These are phyloP conservation scores for Gloeophyllum trabeum DNA, from an alignment of 768 basidiomycete species.

Conservation along the genomic window DNA sequence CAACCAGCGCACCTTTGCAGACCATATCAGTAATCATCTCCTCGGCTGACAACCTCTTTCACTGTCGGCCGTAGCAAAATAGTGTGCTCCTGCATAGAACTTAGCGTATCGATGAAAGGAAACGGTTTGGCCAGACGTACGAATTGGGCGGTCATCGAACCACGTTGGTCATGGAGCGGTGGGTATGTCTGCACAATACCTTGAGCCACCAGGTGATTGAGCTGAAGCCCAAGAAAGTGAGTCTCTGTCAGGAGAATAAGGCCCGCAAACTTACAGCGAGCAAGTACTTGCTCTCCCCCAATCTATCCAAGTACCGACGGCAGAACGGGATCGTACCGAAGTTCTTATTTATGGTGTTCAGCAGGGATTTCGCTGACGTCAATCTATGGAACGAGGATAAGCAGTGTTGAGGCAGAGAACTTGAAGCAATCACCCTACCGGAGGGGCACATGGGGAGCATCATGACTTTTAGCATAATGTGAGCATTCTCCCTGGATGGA, in stretches of 20 bases:
- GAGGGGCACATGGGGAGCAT: conserved; percentile 64
- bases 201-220: conserved; percentile 83
- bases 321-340: conserved; percentile 97
- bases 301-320: conserved; percentile 86
- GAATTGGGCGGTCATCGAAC: conserved; percentile 92
- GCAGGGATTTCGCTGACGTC: conserved; percentile 73
- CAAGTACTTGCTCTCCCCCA: conserved; percentile 88
- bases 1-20: too few relatives aligned
- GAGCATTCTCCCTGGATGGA: conserved; percentile 73
- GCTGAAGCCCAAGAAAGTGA: conserved; percentile 27
- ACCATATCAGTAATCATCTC: conserved; percentile 64
- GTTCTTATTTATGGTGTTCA: conserved; percentile 81
- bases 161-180: conserved; percentile 76
- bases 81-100: conserved; percentile 59
- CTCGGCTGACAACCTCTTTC: conserved; percentile 78
- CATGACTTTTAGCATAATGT: conserved; percentile 72
- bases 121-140: too few relatives aligned
- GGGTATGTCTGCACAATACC: conserved; percentile 90
- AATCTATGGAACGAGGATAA: conserved; percentile 32
- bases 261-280: conserved; percentile 51
- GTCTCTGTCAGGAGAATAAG: background rate
- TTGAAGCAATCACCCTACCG: conserved; percentile 33
- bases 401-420: background rate
- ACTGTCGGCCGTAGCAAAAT: conserved; percentile 76
- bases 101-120: background rate